phyloP scores from a whole-genome alignment of 345 rosid species.

The Eucalyptus marginata region DNA sequence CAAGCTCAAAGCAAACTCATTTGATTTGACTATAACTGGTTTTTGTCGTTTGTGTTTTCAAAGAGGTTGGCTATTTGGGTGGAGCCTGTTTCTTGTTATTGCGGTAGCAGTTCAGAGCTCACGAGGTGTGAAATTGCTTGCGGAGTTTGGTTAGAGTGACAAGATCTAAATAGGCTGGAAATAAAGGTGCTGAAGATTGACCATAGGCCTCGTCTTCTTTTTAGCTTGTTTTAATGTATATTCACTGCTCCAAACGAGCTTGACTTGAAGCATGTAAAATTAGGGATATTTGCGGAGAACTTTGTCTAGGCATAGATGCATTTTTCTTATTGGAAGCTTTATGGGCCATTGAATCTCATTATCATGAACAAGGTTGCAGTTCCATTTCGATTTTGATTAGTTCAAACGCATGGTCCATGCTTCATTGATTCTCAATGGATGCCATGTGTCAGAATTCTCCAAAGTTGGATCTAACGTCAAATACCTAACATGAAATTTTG shows the following conservation, averaged over 20 bases:
- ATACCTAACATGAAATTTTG: not conserved
- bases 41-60: not conserved
- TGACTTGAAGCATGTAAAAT: not conserved
- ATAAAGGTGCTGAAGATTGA: not conserved
- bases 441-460: not conserved
- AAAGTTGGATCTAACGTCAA: not conserved
- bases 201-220: not conserved
- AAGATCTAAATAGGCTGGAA: not conserved
- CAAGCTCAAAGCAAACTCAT: not conserved
- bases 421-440: not conserved
- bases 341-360: not conserved
- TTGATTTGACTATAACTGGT: not conserved
- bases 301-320: not conserved
- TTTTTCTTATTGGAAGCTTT: not conserved
- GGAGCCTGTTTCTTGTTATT: slow-evolving; percentile 82
- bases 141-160: not conserved
- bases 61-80: slow-evolving; percentile 84
- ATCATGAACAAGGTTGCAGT: not conserved
- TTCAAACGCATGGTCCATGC: not conserved
- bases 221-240: not conserved
- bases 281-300: not conserved
- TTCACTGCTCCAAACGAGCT: not conserved
- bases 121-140: not conserved
- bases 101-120: slow-evolving; percentile 30
- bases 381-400: not conserved